Conservation (phyloP, 2,329 filamentous ascomycete species). For the Aspergillus pseudoviridinutans region DNA sequence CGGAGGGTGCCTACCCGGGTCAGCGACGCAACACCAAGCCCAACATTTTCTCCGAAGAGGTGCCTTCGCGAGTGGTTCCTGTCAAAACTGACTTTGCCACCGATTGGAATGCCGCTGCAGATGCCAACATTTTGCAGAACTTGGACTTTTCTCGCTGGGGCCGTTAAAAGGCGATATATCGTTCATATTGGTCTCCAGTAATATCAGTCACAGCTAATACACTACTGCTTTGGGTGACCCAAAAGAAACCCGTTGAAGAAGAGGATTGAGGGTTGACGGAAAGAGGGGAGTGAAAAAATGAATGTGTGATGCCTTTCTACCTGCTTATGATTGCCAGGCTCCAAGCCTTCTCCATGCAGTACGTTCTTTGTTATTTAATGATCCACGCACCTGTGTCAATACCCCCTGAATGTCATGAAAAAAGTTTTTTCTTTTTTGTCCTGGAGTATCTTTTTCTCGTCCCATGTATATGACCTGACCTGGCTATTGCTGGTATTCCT, state of each 20-base stretch:
- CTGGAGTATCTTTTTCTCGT: neutral
- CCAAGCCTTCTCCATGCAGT: slow-evolving; percentile 8
- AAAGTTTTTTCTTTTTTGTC: slow-evolving; percentile 13
- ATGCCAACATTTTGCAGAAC: slow-evolving; percentile 36
- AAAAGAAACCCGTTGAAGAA: neutral
- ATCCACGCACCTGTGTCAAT: slow-evolving; percentile 20
- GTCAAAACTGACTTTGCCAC: slow-evolving; percentile 32
- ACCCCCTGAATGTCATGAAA: slow-evolving; percentile 20
- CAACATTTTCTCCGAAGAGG: slow-evolving; percentile 34
- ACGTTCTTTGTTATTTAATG: slow-evolving; percentile 12
- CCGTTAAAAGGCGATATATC: slow-evolving; percentile 20
- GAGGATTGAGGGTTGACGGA: neutral
- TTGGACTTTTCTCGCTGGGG: slow-evolving; percentile 43
- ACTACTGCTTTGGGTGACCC: neutral
- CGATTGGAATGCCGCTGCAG: slow-evolving; percentile 36
- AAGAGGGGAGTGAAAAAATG: neutral
- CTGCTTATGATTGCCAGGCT: neutral
- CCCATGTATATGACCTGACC: neutral
- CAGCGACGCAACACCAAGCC: slow-evolving; percentile 36
- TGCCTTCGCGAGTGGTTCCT: slow-evolving; percentile 27
- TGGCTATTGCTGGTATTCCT: neutral
- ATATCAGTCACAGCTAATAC: neutral
- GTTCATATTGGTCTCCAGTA: neutral
- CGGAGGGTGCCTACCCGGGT: slow-evolving; percentile 31
- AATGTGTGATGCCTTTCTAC: neutral